Evolutionary conservation across 495 filamentous ascomycete genomes (phyloP), one percentile per base, ranked within the genome.

Genomic region (Hyaloscypha bicolor): DNA sequence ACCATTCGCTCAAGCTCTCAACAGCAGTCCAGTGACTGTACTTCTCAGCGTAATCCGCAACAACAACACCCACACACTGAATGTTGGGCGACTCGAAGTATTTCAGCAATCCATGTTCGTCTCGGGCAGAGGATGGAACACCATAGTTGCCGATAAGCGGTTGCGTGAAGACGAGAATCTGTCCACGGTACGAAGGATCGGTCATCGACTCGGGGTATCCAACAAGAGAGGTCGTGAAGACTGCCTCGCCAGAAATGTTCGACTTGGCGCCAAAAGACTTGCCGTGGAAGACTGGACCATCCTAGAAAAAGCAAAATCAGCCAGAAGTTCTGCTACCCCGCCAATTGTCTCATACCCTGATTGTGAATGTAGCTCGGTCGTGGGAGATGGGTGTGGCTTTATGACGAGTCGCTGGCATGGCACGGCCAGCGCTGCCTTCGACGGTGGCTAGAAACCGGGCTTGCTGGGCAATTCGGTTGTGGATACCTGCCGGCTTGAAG

Each of bases 111-210:
- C 91, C 91, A 78, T 87, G 86, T 76, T 90, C 78, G 75, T 96
- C 93, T 59, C 93, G 87, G 73, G 84, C 85, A 37, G 82, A 84
- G 16, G 91, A 93, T 3, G 93, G 93, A 2, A 97, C 93, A 72
- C 95, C 95, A 75, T 99, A 99, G 83, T 99, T 99, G 70, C 95
- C 95, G 77, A 99, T 97, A 69, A 99, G 81, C n/a, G 95, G 95
- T 76, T 96, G 93, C 63, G 95, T 99, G 84, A 99, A 97, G 74
- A 98, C 94, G 72, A 97, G 82, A 65, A 98, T 98, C 82, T 99
- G 96, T 55, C 96, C 96, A 71, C 96, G 93, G 84, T 99, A 99
- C 35, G 95, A 98, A 48, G 95, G 96, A 74, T 98, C 96, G 75
- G 95, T 98, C 87, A 99, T 88, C 55, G 94, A 97, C 81, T 99